Conservation (phyloP, 176 grass and related monocot genomes). For the Cymbopogon citratus region DNA sequence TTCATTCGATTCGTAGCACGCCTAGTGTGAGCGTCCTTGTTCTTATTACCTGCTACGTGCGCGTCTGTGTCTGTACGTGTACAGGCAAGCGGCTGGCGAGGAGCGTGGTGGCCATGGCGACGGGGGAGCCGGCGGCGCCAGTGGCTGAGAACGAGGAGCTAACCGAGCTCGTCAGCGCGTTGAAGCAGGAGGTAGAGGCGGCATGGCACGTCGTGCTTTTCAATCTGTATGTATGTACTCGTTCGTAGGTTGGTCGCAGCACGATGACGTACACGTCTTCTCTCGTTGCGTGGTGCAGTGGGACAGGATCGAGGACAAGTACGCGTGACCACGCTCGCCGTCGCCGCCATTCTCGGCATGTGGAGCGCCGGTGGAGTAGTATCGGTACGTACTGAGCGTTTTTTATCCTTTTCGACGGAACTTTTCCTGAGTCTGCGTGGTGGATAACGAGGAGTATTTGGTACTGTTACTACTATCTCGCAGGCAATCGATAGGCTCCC, state of each 20-base stretch:
- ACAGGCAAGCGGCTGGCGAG: slow-evolving; percentile 64
- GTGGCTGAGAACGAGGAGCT: slow-evolving; percentile 44
- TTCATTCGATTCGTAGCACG: neutral
- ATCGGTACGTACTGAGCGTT: slow-evolving; percentile 58
- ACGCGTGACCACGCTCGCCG: slow-evolving; percentile 53
- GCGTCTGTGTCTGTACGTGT: no score
- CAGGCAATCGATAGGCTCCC: slow-evolving; percentile 94
- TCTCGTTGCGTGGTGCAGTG: slow-evolving; percentile 39
- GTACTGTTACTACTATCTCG: slow-evolving; percentile 13
- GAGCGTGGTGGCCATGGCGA: slow-evolving; percentile 68
- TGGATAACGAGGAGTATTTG: neutral
- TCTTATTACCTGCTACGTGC: neutral
- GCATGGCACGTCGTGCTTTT: neutral
- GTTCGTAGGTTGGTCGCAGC: neutral
- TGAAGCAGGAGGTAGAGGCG: slow-evolving; percentile 62
- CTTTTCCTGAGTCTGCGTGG: neutral
- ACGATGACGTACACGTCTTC: neutral
- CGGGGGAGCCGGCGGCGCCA: slow-evolving; percentile 43
- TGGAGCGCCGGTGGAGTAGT: slow-evolving; percentile 76
- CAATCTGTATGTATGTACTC: neutral
- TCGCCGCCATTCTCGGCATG: slow-evolving; percentile 55
- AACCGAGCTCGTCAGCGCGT: slow-evolving; percentile 46
- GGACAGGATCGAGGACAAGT: slow-evolving; percentile 89
- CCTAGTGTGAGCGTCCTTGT: neutral
- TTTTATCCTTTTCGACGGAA: neutral